These are phyloP conservation scores for Lachnellula cervina DNA, from an alignment of 2,329 filamentous ascomycete genomes.

Conservation along the genomic window DNA sequence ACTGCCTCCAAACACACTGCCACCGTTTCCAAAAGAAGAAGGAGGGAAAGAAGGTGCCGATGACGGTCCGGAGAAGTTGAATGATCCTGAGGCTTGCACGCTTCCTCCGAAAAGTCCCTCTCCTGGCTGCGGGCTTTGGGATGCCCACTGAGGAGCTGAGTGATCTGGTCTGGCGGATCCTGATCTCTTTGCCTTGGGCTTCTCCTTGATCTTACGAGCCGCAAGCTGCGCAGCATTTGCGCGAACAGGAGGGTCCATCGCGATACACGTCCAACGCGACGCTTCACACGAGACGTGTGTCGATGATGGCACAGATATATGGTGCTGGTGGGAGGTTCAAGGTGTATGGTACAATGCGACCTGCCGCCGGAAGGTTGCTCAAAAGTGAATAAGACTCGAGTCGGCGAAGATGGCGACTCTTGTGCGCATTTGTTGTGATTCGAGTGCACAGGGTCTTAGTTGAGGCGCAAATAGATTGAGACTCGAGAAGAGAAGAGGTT, in stretches of 20 bases:
- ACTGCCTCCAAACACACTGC: not conserved
- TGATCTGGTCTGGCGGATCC: not conserved
- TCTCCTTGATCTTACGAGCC: conserved; percentile 26
- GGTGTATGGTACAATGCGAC: not conserved
- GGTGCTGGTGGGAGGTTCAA: not conserved
- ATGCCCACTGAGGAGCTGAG: conserved; percentile 6
- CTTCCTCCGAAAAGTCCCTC: conserved; percentile 28
- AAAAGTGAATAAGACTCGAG: conserved; percentile 5
- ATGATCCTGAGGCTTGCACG: conserved; percentile 22
- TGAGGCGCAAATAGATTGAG: conserved; percentile 5
- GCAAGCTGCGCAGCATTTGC: conserved; percentile 33
- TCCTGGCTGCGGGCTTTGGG: conserved; percentile 6
- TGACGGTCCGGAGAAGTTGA: conserved; percentile 25
- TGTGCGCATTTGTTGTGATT: conserved; percentile 4
- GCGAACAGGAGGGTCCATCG: conserved; percentile 13
- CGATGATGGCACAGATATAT: not conserved
- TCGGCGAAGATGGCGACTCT: not conserved
- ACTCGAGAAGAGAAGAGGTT: conserved; percentile 1
- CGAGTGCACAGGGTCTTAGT: conserved; percentile 1
- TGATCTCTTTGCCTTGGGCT: conserved; percentile 12
- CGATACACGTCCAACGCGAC: not conserved
- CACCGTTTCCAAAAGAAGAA: conserved; percentile 10
- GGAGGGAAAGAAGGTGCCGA: conserved; percentile 11
- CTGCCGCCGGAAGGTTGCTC: not conserved
- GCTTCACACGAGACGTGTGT: not conserved